Evolutionary conservation across 352 stramenopile species (phyloP).

Genomic region (Salisapilia sapeloensis): DNA sequence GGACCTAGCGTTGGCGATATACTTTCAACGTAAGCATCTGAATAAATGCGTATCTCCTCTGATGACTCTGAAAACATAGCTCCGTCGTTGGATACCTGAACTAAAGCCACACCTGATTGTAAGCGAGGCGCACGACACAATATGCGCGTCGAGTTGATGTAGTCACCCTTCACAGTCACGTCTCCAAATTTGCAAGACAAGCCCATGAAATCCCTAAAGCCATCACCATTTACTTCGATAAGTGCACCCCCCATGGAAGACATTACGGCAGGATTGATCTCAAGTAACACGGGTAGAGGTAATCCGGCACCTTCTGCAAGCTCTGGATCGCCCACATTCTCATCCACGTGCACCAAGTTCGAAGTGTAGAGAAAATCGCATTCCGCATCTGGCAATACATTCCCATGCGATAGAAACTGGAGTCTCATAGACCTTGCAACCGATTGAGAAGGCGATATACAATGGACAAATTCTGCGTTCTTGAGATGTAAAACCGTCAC

Average conservation of each 20-base stretch:
- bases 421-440: conserved; percentile 17
- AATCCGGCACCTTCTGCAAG: background rate
- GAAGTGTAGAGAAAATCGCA: conserved; percentile 29
- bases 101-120: conserved; percentile 23
- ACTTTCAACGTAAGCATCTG: conserved; percentile 41
- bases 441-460: conserved; percentile 16
- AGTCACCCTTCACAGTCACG: conserved; percentile 20
- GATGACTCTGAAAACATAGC: conserved; percentile 33
- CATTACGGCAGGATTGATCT: conserved; percentile 1
- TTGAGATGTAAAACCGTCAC: conserved; percentile 14
- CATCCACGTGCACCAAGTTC: too few relatives aligned
- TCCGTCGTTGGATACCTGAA: conserved; percentile 76
- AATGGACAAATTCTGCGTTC: too few relatives aligned
- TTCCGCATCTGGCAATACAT: conserved; percentile 14
- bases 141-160: conserved; percentile 22
- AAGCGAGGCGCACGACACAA: conserved; percentile 45
- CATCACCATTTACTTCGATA: conserved; percentile 49
- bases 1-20: conserved; percentile 61
- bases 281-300: background rate
- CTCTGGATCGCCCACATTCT: too few relatives aligned
- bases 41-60: conserved; percentile 48
- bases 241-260: conserved; percentile 26
- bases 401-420: conserved; percentile 16
- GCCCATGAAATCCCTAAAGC: conserved; percentile 57
- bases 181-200: conserved; percentile 78